These are phyloP conservation scores for Colletotrichum siamense DNA, from an alignment of 2,329 filamentous ascomycete genomes.

Conservation along the genomic window DNA sequence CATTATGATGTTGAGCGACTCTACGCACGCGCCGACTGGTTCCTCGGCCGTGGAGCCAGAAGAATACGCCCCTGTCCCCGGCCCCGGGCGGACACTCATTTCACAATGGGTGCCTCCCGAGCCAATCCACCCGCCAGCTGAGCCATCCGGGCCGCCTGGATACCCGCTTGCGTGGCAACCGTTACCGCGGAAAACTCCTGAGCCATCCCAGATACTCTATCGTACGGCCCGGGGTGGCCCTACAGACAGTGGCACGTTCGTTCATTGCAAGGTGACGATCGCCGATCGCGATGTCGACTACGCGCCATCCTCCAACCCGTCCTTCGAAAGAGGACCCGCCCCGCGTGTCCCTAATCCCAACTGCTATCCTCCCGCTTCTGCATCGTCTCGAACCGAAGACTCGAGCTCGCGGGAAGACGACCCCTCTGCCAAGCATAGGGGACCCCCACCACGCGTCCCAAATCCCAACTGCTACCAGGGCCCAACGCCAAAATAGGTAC, in stretches of 20 bases:
- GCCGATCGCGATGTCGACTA: background rate
- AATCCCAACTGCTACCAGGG: background rate
- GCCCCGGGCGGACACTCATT: background rate
- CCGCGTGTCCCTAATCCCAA: background rate
- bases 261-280: background rate
- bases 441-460: background rate
- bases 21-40: background rate
- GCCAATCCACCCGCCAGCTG: background rate
- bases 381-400: background rate
- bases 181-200: background rate
- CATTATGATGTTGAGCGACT: background rate
- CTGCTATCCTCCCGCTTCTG: background rate
- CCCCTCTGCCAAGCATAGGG: background rate
- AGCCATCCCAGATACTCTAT: background rate
- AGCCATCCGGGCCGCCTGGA: background rate
- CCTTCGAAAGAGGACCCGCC: background rate
- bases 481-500: background rate
- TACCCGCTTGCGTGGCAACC: background rate
- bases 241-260: background rate
- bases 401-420: background rate
- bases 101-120: background rate
- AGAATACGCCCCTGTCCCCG: background rate
- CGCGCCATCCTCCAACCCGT: background rate
- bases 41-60: background rate
- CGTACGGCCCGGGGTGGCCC: background rate